Percentiles rank a stretch among this genome's conserved stretches.
These are phyloP conservation scores for Camellia japonica DNA, from an alignment of 148 eudicot genomes.

Conservation along the genomic window DNA sequence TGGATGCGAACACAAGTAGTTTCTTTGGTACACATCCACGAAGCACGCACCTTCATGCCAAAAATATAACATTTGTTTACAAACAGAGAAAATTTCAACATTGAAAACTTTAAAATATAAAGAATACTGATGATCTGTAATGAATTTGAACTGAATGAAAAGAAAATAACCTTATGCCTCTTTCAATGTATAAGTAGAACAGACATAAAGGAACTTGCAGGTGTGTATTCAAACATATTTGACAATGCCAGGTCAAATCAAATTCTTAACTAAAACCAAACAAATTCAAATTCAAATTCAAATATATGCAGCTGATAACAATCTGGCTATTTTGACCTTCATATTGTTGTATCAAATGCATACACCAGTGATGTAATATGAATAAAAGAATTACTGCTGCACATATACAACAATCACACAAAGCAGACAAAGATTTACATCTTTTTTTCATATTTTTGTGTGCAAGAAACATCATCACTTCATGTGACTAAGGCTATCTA, in stretches of 20 bases:
- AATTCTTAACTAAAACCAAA: not conserved
- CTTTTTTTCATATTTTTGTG: not conserved
- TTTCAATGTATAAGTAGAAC: not conserved
- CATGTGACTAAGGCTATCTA: not conserved
- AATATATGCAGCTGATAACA: not conserved
- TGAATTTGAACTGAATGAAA: not conserved
- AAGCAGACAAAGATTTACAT: no score
- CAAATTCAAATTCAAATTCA: not conserved
- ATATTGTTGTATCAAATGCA: not conserved
- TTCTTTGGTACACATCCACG: constrained; percentile 99
- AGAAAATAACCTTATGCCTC: not conserved
- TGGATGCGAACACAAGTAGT: constrained; percentile 85
- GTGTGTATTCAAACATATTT: not conserved
- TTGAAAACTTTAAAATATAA: not conserved
- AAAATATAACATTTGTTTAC: constrained; percentile 10
- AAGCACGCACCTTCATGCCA: constrained; percentile 77
- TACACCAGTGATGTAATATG: not conserved
- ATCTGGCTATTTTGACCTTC: constrained; percentile 1
- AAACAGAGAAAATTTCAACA: not conserved
- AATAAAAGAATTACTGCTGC: not conserved
- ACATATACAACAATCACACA: not conserved
- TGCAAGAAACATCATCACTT: not conserved
- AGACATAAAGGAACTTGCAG: not conserved
- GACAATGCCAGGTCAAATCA: not conserved
- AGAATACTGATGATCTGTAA: not conserved